Evolutionary conservation across 331 rosid genomes (phyloP).

Genomic region (Acacia pycnantha): DNA sequence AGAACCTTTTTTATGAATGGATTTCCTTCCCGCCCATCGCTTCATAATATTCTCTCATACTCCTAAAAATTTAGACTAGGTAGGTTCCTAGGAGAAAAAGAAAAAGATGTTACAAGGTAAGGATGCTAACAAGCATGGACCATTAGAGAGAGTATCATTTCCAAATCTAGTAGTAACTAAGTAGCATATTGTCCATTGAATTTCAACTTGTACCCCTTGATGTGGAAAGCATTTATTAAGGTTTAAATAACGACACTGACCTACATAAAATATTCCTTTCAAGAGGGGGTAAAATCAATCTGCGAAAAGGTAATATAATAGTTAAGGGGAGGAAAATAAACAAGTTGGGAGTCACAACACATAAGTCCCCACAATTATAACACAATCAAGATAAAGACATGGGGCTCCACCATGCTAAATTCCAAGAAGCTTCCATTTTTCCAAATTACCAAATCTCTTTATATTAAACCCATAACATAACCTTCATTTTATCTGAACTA

Average conservation of each 20-base stretch:
- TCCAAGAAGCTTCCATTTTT: neutral
- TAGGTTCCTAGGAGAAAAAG: too few relatives aligned
- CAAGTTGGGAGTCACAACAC: neutral
- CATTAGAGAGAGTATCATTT: neutral
- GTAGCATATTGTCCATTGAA: neutral
- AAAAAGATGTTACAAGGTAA: neutral
- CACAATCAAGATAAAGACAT: neutral
- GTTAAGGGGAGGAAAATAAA: neutral
- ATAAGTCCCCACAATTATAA: constrained; percentile 14
- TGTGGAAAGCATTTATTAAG: neutral
- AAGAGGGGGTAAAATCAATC: neutral
- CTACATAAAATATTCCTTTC: neutral
- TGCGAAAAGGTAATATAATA: neutral
- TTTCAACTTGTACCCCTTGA: neutral
- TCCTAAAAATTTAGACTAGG: neutral
- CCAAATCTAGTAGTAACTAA: neutral
- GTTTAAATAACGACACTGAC: neutral
- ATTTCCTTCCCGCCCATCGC: too few relatives aligned
- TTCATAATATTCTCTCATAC: neutral
- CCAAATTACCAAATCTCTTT: constrained; percentile 14
- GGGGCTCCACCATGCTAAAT: neutral
- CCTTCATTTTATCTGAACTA: neutral
- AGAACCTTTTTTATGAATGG: too few relatives aligned
- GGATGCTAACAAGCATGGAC: neutral
- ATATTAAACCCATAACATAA: constrained; percentile 16